Evolutionary conservation across 2,329 filamentous ascomycete species (phyloP), one percentile per base, ranked within the genome.

Genomic region (Lachnellula suecica): DNA sequence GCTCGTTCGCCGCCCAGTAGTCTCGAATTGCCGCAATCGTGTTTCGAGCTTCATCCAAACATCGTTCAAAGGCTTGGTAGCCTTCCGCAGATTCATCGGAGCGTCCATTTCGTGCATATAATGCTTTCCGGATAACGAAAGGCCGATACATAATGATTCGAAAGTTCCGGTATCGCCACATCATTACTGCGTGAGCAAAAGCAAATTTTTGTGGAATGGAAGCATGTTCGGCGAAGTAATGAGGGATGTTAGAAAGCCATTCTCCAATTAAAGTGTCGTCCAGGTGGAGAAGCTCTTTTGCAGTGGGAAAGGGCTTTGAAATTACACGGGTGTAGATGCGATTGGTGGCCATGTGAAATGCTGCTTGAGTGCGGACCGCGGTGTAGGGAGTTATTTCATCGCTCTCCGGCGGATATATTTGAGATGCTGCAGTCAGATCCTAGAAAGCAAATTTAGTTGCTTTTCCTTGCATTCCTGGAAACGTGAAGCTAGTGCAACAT

Each of bases 261-360:
- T 35, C 42, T 3, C 38, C 53, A 20, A 58, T 56, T n/a, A 46
- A 35, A 19, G 38, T 48, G 19, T 56, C 47, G 44, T 58, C 70
- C 6, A 74, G 66, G 44, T 61, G 61, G 22, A 72, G 53, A 1
- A 71, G 70, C 52, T 74, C 72, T 56, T 72, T 69, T 7, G 72
- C 66, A 2, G 71, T 70, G n/a, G 71, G 67, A 45, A 66, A 69
- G 7, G 71, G 71, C 40, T 61, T 70, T 6, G 72, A 74, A 23
- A 74, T 73, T 24, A 74, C 64, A 17, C 71, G 71, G 50, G 72
- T 70, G 51, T 74, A 74, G 38, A 74, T 70, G 50, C 66, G 68
- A 38, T 74, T 74, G 17, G 72, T 74, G 24, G 71, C 67, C n/a
- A 74, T 63, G 54, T 74, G 72, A 50, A 74, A 73, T 34, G 64